Evolutionary conservation across 2,329 filamentous ascomycete species (phyloP), one percentile per base, ranked within the genome.

Genomic region (Colletotrichum cuscutae): DNA sequence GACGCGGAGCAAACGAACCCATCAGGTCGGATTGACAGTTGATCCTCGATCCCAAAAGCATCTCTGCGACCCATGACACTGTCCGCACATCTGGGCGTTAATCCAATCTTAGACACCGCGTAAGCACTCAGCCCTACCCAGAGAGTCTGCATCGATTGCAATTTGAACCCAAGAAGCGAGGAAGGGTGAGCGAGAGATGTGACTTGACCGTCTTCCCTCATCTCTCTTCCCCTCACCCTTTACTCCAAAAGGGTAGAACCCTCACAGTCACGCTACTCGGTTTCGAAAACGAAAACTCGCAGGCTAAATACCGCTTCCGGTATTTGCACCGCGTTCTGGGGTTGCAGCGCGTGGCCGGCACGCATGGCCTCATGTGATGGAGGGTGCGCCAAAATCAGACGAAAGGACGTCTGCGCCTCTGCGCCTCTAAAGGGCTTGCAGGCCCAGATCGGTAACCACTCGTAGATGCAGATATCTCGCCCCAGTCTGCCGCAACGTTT

Each of bases 21-120:
- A 70, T 72, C 66, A 30, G 70, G 70, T 28, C 60, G 70, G 70
- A 65, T 72, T 65, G 54, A 42, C 70, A 8, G 70, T 61, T 69
- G 70, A 72, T 72, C 70, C 46, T 35, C 11, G 11, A 35, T 35
- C 32, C 32, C 11, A 35, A 35, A 49, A 24, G 13, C 49, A 46
- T 57, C 3, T 49, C 22, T 22, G 19, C 12, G 58, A 58, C 65
- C 61, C 70, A 56, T 72, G 59, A 64, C 58, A 9, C 30, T 12
- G 19, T 22, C 35, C n/a, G 12, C 42, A 19, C 54, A 53, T 30
- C 19, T 60, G 32, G 15, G 59, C 62, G 22, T 56, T 19, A 56
- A 28, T n/a, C 49, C 66, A 37, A 56, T 42, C 54, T 70, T 22
- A 26, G 42, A 35, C 32, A 49, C 32, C 11, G 12, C 26, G 35